Conservation (phyloP, 1,284 basidiomycete genomes). For the Ganoderma multipileum region DNA sequence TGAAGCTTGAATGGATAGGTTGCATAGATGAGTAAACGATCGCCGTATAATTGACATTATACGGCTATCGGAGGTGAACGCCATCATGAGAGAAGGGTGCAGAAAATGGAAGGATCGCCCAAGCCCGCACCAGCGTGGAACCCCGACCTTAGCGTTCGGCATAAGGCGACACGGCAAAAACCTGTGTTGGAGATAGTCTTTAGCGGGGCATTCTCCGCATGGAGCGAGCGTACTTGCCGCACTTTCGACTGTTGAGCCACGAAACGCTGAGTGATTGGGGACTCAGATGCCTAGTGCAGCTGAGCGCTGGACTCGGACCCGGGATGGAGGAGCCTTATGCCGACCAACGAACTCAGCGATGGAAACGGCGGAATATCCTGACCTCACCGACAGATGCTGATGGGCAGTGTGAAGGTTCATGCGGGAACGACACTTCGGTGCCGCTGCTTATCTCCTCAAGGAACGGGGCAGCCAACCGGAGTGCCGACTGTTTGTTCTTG, state of each 20-base stretch:
- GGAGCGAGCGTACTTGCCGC: not conserved
- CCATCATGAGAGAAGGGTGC: not conserved
- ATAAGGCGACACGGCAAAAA: not conserved
- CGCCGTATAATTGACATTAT: not conserved
- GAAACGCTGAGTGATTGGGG: not conserved
- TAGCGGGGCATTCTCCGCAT: not conserved
- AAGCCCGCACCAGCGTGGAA: not conserved
- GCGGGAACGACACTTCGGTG: not conserved
- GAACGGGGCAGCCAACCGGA: not conserved
- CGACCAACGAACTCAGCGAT: constrained; percentile 6
- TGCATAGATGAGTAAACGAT: not conserved
- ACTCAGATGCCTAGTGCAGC: not conserved
- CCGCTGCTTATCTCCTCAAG: not conserved
- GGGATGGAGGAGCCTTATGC: constrained; percentile 16
- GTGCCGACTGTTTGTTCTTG: not conserved
- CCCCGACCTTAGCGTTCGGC: not conserved
- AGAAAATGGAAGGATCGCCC: not conserved
- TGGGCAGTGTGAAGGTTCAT: not conserved
- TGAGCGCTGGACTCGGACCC: constrained; percentile 15
- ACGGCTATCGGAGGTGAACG: not conserved
- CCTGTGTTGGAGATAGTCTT: not conserved
- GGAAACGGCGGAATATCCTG: constrained; percentile 5
- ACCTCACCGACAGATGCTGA: constrained; percentile 4
- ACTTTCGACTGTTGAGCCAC: not conserved
- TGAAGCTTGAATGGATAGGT: not conserved